Conservation (phyloP, 2,329 filamentous ascomycete species). For the Aspergillus glaucus region DNA sequence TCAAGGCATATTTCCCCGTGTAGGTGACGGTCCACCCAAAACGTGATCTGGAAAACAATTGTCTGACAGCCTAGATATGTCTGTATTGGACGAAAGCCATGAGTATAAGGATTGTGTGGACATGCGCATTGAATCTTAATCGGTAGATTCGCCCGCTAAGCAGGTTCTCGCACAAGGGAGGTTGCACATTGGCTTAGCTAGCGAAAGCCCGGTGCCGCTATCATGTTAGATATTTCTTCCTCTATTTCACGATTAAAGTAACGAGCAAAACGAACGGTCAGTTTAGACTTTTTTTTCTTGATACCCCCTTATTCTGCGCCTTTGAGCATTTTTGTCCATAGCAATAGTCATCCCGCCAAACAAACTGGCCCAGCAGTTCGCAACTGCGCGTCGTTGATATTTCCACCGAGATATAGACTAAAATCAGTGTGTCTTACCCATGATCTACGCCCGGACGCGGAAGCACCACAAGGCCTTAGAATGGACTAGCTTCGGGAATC, state of each 20-base stretch:
- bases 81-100: slow-evolving; percentile 37
- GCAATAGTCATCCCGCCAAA: not conserved
- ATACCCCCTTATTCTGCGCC: no score
- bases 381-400: not conserved
- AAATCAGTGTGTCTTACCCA: not conserved
- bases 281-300: no score
- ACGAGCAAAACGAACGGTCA: no score
- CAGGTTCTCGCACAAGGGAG: no score
- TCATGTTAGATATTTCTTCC: no score
- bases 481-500: not conserved
- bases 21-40: slow-evolving; percentile 18
- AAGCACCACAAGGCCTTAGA: not conserved
- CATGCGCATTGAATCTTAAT: not conserved
- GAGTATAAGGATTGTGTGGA: not conserved
- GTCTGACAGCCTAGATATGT: slow-evolving; percentile 33
- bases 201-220: no score
- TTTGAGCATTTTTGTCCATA: no score
- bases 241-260: no score
- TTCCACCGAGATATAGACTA: not conserved
- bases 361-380: not conserved
- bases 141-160: not conserved
- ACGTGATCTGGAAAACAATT: not conserved
- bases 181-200: no score
- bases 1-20: slow-evolving; percentile 44
- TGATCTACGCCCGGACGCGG: not conserved